Base-by-base conservation (phyloP, 495 filamentous ascomycete species). In the Lophium mytilinum region DNA sequence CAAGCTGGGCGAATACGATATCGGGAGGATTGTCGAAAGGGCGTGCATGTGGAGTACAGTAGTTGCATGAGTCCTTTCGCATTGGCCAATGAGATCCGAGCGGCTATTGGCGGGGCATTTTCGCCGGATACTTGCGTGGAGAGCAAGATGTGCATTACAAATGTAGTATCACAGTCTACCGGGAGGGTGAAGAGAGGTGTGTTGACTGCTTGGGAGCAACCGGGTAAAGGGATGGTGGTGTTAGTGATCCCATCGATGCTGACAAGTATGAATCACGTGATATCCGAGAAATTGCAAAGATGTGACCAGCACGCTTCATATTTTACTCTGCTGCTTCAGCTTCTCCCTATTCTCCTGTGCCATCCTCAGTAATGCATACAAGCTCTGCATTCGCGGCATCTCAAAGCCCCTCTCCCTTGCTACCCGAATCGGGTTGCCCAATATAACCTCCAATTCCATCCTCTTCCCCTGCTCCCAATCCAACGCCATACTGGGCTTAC, bases 381-480 rank as follows among this genome's bases (percentile, higher is more conserved):
- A 42, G 1, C 57, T 78, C 69, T 79, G 75, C 68, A 82, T 36
- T 61, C 75, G 65, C 12, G 75, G 74, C 75, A 81, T 71, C 58
- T 78, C 73, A 9, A 79, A 73, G 0, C 80, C 80, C 17, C 66
- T 63, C 14, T 66, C 68, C 52, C 73, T 59, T n/a, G 79, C 81
- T 18, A 79, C 76, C 60, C 75, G 60, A 0, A 84, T 71, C 24
- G 80, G 78, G 57, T 83, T 82, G 0, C 81, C 81, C 40, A 84
- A 62, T 30, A 84, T 83, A 21, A 83, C 80, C 66, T 84, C 81
- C 18, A 83, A 48, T 71, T 84, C 81, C 75, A 83, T 71, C 37
- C 71, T 70, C 51, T 75, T 66, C 0, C 76, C 79, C 4, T 72
- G 70, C 64, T 81, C 79, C 78, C 79, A 80, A 58, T 83, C 80